These are phyloP conservation scores for Ilyonectria mors-panacis DNA, from an alignment of 2,329 filamentous ascomycete genomes.

Conservation along the genomic window DNA sequence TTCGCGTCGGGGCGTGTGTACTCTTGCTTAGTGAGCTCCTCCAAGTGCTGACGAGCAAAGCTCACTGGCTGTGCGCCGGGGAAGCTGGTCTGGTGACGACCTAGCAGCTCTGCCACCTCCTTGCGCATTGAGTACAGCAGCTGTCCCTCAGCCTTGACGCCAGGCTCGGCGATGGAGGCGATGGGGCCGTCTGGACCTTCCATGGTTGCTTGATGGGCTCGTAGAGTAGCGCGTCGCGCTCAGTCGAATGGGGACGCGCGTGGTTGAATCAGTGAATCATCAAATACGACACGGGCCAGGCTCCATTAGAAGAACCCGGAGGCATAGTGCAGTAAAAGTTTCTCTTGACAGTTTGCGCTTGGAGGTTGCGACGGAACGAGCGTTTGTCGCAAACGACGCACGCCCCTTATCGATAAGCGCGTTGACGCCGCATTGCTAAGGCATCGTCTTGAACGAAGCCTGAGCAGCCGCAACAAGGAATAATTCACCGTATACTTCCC, in stretches of 20 bases:
- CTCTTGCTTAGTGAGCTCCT: constrained; percentile 86
- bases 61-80: constrained; percentile 96
- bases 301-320: constrained; percentile 9
- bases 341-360: constrained; percentile 9
- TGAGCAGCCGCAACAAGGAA: background rate
- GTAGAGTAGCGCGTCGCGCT: constrained; percentile 6
- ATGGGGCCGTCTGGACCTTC: constrained; percentile 55
- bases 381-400: constrained; percentile 25
- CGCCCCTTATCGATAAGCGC: constrained; percentile 37
- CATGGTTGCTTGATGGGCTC: constrained; percentile 41
- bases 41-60: constrained; percentile 85
- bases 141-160: constrained; percentile 74
- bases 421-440: constrained; percentile 28
- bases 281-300: background rate
- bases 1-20: constrained; percentile 57
- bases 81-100: constrained; percentile 77
- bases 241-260: constrained; percentile 10
- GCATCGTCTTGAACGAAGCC: constrained; percentile 10
- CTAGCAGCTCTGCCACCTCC: constrained; percentile 83
- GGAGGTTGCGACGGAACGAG: constrained; percentile 27
- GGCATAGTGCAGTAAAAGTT: constrained; percentile 10
- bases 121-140: constrained; percentile 75
- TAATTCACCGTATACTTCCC: no score
- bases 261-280: constrained; percentile 14
- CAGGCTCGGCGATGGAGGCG: constrained; percentile 71